Evolutionary conservation across 345 rosid genomes (phyloP).

Genomic region (Reutealis trisperma): DNA sequence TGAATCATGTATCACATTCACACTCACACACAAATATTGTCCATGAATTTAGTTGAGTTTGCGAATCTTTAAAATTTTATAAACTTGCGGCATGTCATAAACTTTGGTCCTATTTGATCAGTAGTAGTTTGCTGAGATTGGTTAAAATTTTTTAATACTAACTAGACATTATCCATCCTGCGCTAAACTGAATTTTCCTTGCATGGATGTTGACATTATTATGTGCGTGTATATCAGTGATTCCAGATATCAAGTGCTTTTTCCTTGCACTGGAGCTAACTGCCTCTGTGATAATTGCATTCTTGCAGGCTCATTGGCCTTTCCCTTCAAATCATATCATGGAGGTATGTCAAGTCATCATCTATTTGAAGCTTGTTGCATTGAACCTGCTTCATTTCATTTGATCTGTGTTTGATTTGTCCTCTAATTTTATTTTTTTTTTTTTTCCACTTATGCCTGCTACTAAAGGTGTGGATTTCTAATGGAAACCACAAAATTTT

Average conservation of each 20-base stretch:
- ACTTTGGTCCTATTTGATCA: neutral
- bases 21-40: neutral
- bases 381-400: neutral
- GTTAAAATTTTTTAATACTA: neutral
- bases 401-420: neutral
- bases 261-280: neutral
- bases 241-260: neutral
- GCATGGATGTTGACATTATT: neutral
- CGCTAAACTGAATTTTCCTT: neutral
- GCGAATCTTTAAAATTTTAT: neutral
- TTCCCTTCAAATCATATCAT: slow-evolving; percentile 74
- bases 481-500: neutral
- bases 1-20: neutral
- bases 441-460: neutral
- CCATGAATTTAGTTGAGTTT: neutral
- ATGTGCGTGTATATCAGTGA: neutral
- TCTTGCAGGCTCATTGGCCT: slow-evolving; percentile 84
- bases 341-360: slow-evolving; percentile 55
- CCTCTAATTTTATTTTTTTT: too few species aligned
- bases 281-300: slow-evolving; percentile 5
- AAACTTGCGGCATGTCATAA: neutral
- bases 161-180: neutral
- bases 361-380: neutral
- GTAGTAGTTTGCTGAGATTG: neutral
- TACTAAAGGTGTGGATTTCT: neutral